A percentile compares a stretch with the other conserved stretches of the same genome.
These are phyloP conservation scores for Colletotrichum spinosum DNA, from an alignment of 2,329 filamentous ascomycete species.

Conservation along the genomic window DNA sequence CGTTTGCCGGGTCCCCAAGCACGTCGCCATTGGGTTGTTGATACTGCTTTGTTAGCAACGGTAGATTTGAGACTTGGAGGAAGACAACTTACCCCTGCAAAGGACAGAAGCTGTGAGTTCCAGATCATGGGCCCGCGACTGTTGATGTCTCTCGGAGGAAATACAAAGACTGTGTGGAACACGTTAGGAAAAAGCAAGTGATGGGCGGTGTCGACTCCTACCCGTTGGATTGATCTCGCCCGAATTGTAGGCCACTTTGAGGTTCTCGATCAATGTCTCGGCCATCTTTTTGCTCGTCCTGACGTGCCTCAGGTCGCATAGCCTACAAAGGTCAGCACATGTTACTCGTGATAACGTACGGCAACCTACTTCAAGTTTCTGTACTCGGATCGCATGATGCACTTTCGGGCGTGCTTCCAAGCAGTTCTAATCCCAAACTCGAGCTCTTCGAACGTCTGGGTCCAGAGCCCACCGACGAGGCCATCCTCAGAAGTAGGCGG, in stretches of 20 bases:
- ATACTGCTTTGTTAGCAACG: conserved; percentile 16
- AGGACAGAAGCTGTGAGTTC: conserved; percentile 33
- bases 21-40: conserved; percentile 32
- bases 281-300: conserved; percentile 36
- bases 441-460: conserved; percentile 35
- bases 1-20: conserved; percentile 32
- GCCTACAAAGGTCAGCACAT: neutral
- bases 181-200: neutral
- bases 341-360: neutral
- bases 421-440: conserved; percentile 29
- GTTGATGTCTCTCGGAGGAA: conserved; percentile 31
- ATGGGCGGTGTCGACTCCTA: neutral
- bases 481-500: conserved; percentile 11
- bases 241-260: conserved; percentile 31
- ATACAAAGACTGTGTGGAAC: conserved; percentile 21
- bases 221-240: conserved; percentile 34
- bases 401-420: conserved; percentile 36
- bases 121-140: conserved; percentile 34
- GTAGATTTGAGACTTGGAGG: neutral
- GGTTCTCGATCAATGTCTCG: conserved; percentile 31
- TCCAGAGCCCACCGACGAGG: conserved; percentile 31
- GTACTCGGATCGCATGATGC: conserved; percentile 34
- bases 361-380: conserved; percentile 24
- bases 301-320: conserved; percentile 34
- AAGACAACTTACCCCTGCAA: conserved; percentile 26